Percentiles rank a stretch among this genome's conserved stretches.
These are phyloP conservation scores for Gaertneriomyces sp. DNA, from an alignment of 192 early-diverging fungal species.

Conservation along the genomic window DNA sequence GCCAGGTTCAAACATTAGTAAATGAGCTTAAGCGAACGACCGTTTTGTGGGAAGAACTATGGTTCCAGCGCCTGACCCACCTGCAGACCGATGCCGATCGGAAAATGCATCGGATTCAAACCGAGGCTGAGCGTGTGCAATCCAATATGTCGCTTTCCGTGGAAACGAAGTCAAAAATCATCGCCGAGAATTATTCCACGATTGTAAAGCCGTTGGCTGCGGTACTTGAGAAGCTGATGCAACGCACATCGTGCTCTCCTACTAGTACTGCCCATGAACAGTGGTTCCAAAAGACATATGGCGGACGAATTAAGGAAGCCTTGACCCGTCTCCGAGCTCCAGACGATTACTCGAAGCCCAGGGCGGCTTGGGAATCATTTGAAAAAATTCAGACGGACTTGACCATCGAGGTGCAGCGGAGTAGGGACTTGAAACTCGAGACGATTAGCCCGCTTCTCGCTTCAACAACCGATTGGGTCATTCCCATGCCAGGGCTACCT, in stretches of 20 bases:
- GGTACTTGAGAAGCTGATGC: constrained; percentile 52
- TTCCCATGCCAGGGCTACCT: constrained; percentile 50
- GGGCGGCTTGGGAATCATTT: constrained; percentile 56
- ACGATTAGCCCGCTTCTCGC: constrained; percentile 63
- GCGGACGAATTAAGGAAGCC: constrained; percentile 52
- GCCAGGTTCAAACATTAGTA: constrained; percentile 40
- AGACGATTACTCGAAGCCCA: constrained; percentile 38
- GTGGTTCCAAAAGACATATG: constrained; percentile 60
- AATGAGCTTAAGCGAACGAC: constrained; percentile 63
- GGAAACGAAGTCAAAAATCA: constrained; percentile 42
- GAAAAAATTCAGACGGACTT: constrained; percentile 51
- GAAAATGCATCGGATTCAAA: constrained; percentile 51
- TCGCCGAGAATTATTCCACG: constrained; percentile 50
- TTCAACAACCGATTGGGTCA: constrained; percentile 36
- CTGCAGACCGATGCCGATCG: constrained; percentile 55
- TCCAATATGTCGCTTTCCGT: constrained; percentile 33
- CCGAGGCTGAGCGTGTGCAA: constrained; percentile 54
- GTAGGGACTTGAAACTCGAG: constrained; percentile 46
- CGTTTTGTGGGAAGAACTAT: constrained; percentile 79
- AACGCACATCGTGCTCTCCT: constrained; percentile 34
- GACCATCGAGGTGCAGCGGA: constrained; percentile 50
- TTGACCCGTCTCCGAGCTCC: constrained; percentile 45
- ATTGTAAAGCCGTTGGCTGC: constrained; percentile 57
- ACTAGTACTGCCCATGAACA: constrained; percentile 60
- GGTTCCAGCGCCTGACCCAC: constrained; percentile 65